Evolutionary conservation across 768 basidiomycete species (phyloP).

Genomic region (Strobilomyces confusus): DNA sequence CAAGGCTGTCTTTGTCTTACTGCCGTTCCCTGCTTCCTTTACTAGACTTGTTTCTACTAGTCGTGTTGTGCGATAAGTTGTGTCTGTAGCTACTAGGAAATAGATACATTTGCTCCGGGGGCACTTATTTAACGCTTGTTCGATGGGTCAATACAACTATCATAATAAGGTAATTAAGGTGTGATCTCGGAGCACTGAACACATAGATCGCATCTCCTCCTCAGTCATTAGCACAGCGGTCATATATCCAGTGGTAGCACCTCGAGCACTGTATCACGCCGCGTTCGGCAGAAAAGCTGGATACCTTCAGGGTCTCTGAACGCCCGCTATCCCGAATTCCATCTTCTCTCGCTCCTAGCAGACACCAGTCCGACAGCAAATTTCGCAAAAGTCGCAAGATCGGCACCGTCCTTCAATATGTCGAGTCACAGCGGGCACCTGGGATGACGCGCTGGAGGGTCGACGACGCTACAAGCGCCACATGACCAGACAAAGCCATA

Average conservation of each 20-base stretch:
- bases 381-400: neutral
- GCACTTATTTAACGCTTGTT: no score
- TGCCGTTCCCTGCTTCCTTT: neutral
- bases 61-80: neutral
- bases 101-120: neutral
- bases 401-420: neutral
- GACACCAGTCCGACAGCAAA: neutral
- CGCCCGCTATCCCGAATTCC: neutral
- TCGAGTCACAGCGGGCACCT: neutral
- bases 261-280: neutral
- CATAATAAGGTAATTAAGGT: no score
- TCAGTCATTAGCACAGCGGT: no score
- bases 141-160: no score
- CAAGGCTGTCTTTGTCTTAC: neutral
- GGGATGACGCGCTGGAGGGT: neutral
- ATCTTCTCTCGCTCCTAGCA: neutral
- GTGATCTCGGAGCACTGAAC: no score
- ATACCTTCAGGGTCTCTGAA: neutral
- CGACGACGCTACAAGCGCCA: neutral
- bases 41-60: neutral
- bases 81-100: constrained; percentile 6
- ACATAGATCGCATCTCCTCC: no score
- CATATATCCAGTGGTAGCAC: neutral
- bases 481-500: neutral
- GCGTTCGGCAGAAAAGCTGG: neutral